phyloP scores from a whole-genome alignment of 2,329 filamentous ascomycete species.

The Aspergillus pseudonomiae region DNA sequence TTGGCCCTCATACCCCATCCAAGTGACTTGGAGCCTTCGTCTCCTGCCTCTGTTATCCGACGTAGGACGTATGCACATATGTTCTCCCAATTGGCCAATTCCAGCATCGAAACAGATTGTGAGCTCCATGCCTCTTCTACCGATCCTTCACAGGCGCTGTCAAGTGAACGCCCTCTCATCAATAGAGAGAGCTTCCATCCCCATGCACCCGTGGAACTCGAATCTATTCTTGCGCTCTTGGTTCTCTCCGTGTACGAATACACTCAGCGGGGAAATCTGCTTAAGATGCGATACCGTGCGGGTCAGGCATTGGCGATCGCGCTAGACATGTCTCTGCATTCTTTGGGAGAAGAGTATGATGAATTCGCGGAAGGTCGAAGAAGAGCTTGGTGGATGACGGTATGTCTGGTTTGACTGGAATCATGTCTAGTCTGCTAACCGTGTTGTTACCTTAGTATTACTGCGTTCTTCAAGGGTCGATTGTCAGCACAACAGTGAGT shows the following conservation, averaged over 20 bases:
- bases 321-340: slow-evolving; percentile 48
- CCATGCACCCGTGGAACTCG: slow-evolving; percentile 44
- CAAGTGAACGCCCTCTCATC: slow-evolving; percentile 32
- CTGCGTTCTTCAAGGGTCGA: slow-evolving; percentile 48
- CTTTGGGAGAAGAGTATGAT: slow-evolving; percentile 35
- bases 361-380: slow-evolving; percentile 45
- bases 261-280: slow-evolving; percentile 47
- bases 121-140: slow-evolving; percentile 45
- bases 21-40: slow-evolving; percentile 40
- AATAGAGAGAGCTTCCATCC: slow-evolving; percentile 43
- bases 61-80: slow-evolving; percentile 44
- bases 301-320: slow-evolving; percentile 48
- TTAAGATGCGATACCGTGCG: slow-evolving; percentile 51
- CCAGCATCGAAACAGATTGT: slow-evolving; percentile 46
- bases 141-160: slow-evolving; percentile 45
- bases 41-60: slow-evolving; percentile 36
- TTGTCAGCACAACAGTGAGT: slow-evolving; percentile 48
- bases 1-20: slow-evolving; percentile 48
- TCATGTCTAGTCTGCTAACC: slow-evolving; percentile 1
- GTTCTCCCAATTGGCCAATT: slow-evolving; percentile 43
- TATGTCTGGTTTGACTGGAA: slow-evolving; percentile 23
- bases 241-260: slow-evolving; percentile 52
- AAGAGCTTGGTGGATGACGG: slow-evolving; percentile 54
- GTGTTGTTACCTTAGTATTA: slow-evolving; percentile 39
- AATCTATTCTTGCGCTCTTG: slow-evolving; percentile 45